Evolutionary conservation across 1,284 basidiomycete genomes (phyloP).

Genomic region (Cystobasidium slooffiae): DNA sequence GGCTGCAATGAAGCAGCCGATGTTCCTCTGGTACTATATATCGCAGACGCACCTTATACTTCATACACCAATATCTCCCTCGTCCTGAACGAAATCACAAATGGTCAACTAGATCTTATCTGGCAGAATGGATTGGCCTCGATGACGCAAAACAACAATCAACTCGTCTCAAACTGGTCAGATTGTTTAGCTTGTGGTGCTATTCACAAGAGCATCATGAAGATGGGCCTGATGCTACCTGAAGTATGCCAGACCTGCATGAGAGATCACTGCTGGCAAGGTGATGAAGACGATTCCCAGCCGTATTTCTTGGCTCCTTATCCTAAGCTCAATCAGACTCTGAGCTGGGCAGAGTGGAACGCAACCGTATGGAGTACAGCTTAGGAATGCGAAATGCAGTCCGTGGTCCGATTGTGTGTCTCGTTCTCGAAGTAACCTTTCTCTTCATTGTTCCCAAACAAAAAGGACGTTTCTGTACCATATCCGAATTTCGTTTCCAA

Average conservation of each 20-base stretch:
- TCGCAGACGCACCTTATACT: slow-evolving; percentile 4
- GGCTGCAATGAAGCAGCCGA: not conserved
- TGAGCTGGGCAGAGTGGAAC: slow-evolving; percentile 10
- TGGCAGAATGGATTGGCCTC: not conserved
- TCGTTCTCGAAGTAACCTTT: no score
- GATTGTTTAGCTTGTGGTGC: slow-evolving; percentile 5
- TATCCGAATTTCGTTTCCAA: not conserved
- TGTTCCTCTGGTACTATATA: not conserved
- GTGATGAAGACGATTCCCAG: not conserved
- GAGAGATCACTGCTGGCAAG: slow-evolving; percentile 11
- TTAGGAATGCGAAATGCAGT: no score
- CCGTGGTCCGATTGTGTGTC: no score
- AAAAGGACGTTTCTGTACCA: no score
- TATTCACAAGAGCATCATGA: not conserved
- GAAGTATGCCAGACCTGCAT: slow-evolving; percentile 6
- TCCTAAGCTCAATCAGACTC: not conserved
- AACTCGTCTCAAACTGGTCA: not conserved
- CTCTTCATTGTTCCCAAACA: no score
- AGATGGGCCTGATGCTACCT: not conserved
- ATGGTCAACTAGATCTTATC: not conserved
- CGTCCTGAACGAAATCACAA: not conserved
- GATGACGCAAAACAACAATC: slow-evolving; percentile 3
- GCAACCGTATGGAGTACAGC: not conserved
- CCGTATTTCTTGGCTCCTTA: not conserved
- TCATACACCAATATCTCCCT: not conserved